A percentile compares a stretch with the other conserved stretches of the same genome.
phyloP scores from a whole-genome alignment of 768 basidiomycete species.

The Lentinula edodes region DNA sequence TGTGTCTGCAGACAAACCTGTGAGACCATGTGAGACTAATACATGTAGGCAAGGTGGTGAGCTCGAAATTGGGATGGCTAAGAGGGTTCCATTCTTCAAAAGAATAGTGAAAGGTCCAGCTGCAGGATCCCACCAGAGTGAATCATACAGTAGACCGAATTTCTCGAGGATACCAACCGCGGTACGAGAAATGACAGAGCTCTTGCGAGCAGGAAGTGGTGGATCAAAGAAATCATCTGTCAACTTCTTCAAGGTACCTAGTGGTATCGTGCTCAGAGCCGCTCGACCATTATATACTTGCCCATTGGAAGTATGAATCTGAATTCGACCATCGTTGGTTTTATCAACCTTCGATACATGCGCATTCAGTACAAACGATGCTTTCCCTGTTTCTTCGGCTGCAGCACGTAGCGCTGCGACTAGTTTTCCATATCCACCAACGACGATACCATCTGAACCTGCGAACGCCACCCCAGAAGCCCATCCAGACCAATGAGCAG shows the following conservation, averaged over 20 bases:
- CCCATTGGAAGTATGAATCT: not conserved
- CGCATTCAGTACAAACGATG: not conserved
- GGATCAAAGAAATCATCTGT: not conserved
- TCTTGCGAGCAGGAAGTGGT: constrained; percentile 1
- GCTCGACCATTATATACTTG: not conserved
- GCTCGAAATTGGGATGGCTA: constrained; percentile 1
- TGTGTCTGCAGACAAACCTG: not conserved
- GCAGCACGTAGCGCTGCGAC: not conserved
- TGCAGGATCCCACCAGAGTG: constrained; percentile 2
- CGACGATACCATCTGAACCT: constrained; percentile 4
- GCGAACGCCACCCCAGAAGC: constrained; percentile 5
- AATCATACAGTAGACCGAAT: constrained; percentile 1
- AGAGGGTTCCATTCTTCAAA: not conserved
- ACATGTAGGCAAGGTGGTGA: constrained; percentile 1
- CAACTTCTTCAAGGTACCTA: not conserved
- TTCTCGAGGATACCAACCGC: constrained; percentile 6
- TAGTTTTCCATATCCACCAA: constrained; percentile 4
- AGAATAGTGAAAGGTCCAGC: constrained; percentile 1
- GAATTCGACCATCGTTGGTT: not conserved
- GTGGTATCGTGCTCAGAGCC: constrained; percentile 4
- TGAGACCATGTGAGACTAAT: not conserved
- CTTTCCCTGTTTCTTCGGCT: constrained; percentile 3
- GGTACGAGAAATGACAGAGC: not conserved
- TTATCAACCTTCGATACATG: not conserved
- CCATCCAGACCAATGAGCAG: not conserved